A percentile compares a stretch with the other conserved stretches of the same genome.
Evolutionary conservation across 345 rosid genomes (phyloP).

Genomic region (Citrus hindsii): DNA sequence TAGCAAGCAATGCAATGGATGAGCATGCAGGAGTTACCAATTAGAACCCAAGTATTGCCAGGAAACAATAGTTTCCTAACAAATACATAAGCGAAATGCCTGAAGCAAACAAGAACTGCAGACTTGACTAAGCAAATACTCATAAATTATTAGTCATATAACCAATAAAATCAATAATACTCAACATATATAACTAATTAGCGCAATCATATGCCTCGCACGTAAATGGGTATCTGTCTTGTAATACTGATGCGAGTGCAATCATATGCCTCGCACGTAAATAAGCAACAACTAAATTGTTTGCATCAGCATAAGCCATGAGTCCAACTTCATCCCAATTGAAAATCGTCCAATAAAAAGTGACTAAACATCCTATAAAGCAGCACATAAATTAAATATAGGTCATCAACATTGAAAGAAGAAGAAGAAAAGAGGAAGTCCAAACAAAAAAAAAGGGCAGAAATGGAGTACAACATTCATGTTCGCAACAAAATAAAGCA

Average conservation of each 20-base stretch:
- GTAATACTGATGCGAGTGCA: background rate
- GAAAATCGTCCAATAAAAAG: slow-evolving; percentile 37
- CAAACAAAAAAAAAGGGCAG: background rate
- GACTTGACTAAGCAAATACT: background rate
- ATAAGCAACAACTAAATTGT: background rate
- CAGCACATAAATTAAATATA: background rate
- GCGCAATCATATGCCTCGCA: too few relatives aligned
- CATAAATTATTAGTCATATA: background rate
- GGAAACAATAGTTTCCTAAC: slow-evolving; percentile 17
- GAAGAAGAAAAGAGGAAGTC: too few relatives aligned
- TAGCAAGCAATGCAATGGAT: background rate
- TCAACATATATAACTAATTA: background rate
- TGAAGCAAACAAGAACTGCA: slow-evolving; percentile 8
- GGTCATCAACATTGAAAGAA: background rate
- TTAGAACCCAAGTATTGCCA: slow-evolving; percentile 20
- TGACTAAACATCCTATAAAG: slow-evolving; percentile 27
- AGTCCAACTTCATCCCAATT: slow-evolving; percentile 38
- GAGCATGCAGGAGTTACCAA: slow-evolving; percentile 4
- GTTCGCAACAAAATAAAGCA: background rate
- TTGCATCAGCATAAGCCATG: slow-evolving; percentile 21
- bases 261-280: background rate
- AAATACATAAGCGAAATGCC: slow-evolving; percentile 16
- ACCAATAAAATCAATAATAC: background rate
- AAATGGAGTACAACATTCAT: background rate
- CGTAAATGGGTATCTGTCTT: slow-evolving; percentile 15